Evolutionary conservation across 2,329 filamentous ascomycete species (phyloP).

Genomic region (Pseudocercospora vitis): DNA sequence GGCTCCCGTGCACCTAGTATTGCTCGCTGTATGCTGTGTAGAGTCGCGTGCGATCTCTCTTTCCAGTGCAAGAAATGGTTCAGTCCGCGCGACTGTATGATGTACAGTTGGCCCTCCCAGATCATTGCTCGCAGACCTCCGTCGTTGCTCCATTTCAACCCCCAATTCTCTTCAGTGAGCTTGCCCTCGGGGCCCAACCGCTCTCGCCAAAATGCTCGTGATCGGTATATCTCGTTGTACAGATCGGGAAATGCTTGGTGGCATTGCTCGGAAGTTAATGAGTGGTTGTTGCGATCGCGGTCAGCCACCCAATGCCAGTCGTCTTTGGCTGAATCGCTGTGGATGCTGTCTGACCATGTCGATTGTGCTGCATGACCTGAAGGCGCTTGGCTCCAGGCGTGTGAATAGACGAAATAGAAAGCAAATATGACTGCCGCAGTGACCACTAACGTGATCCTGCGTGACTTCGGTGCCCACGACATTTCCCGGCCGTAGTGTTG

Average conservation of each 20-base stretch:
- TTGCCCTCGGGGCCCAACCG: conserved; percentile 22
- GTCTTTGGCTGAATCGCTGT: neutral
- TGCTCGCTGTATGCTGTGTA: conserved; percentile 52
- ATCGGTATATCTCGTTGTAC: conserved; percentile 38
- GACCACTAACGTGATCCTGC: conserved; percentile 16
- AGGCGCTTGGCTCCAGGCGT: conserved; percentile 1
- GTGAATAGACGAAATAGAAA: conserved; percentile 6
- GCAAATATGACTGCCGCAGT: conserved; percentile 11
- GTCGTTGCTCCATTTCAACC: conserved; percentile 34
- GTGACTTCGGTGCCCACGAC: conserved; percentile 20
- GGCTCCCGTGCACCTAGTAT: conserved; percentile 43
- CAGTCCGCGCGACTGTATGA: conserved; percentile 37
- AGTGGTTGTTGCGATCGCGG: conserved; percentile 36
- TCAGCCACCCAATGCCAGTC: conserved; percentile 19
- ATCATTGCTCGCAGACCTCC: conserved; percentile 41
- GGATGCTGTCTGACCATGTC: neutral
- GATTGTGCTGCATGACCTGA: neutral
- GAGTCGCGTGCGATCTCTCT: conserved; percentile 41
- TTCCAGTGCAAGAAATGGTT: conserved; percentile 34
- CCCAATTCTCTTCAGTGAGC: conserved; percentile 33
- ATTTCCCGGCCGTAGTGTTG: conserved; percentile 16
- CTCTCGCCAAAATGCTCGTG: conserved; percentile 30
- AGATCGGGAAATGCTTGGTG: conserved; percentile 36
- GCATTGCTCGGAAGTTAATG: conserved; percentile 36
- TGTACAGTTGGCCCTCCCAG: conserved; percentile 40